Evolutionary conservation across 305 asterid species (phyloP).

Genomic region (Fraxinus greggii): DNA sequence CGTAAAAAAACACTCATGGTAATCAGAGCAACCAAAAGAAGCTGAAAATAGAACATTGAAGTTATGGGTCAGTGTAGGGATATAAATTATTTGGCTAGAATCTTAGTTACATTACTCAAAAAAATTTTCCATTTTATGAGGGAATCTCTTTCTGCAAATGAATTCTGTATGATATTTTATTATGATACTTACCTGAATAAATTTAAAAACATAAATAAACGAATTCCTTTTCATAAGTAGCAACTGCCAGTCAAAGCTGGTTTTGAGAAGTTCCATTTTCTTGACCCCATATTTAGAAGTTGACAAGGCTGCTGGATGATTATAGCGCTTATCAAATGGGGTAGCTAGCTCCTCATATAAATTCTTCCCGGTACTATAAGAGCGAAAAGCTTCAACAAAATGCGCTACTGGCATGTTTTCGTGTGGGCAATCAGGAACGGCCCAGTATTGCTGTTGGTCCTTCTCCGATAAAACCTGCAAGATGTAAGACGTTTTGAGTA

Average conservation of each 20-base stretch:
- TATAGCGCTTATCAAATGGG: slow-evolving; percentile 76
- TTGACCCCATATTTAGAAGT: slow-evolving; percentile 71
- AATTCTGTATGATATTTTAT: background rate
- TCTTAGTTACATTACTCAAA: slow-evolving; percentile 1
- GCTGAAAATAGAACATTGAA: slow-evolving; percentile 50
- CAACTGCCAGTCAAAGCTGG: slow-evolving; percentile 78
- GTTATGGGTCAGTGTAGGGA: slow-evolving; percentile 20
- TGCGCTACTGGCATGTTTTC: slow-evolving; percentile 57
- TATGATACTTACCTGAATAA: slow-evolving; percentile 68
- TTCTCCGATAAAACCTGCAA: slow-evolving; percentile 77
- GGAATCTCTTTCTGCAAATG: background rate
- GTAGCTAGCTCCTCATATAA: slow-evolving; percentile 54
- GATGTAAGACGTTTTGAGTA: slow-evolving; percentile 28
- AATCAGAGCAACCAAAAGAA: slow-evolving; percentile 79
- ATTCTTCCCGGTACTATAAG: slow-evolving; percentile 58
- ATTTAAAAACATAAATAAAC: slow-evolving; percentile 79
- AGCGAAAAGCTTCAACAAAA: slow-evolving; percentile 73
- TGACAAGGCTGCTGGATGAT: slow-evolving; percentile 90
- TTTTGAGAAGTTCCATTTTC: slow-evolving; percentile 68
- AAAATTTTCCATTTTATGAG: slow-evolving; percentile 3
- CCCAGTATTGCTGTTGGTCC: slow-evolving; percentile 94
- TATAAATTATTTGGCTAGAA: slow-evolving; percentile 7
- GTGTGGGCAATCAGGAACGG: slow-evolving; percentile 58
- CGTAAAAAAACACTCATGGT: slow-evolving; percentile 96
- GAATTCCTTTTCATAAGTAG: slow-evolving; percentile 85